phyloP scores from a whole-genome alignment of 805 yeast genomes.

The Vanderwaltozyma tropicalis region DNA sequence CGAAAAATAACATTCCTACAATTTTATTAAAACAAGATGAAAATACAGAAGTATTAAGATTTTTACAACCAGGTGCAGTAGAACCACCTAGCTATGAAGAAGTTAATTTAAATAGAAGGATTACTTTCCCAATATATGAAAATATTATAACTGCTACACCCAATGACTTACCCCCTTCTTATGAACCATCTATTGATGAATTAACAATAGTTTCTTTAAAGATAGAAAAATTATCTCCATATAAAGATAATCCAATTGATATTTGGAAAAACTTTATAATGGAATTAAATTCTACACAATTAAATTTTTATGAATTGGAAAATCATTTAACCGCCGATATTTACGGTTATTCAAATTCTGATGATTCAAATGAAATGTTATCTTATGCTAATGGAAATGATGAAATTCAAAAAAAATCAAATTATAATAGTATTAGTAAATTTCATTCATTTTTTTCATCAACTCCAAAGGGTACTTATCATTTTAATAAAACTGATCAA shows the following conservation, averaged over 20 bases:
- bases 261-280: slow-evolving; percentile 62
- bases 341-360: slow-evolving; percentile 13
- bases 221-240: slow-evolving; percentile 69
- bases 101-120: slow-evolving; percentile 19
- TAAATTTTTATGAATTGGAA: slow-evolving; percentile 51
- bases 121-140: slow-evolving; percentile 31
- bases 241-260: slow-evolving; percentile 53
- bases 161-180: slow-evolving; percentile 46
- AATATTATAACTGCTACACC: slow-evolving; percentile 16
- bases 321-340: slow-evolving; percentile 23
- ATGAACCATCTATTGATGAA: slow-evolving; percentile 55
- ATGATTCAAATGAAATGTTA: neutral
- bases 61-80: slow-evolving; percentile 32
- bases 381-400: neutral
- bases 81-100: slow-evolving; percentile 24
- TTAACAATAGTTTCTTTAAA: slow-evolving; percentile 52
- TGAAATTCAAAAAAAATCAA: no score
- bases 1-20: neutral
- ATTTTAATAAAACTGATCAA: slow-evolving; percentile 22
- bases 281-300: slow-evolving; percentile 79
- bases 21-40: neutral
- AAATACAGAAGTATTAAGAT: slow-evolving; percentile 20
- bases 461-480: slow-evolving; percentile 12
- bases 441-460: slow-evolving; percentile 8
- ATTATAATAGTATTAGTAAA: neutral